Evolutionary conservation across 371 early-diverging fungal genomes (phyloP).

Genomic region (Encephalitozoon romaleae): DNA sequence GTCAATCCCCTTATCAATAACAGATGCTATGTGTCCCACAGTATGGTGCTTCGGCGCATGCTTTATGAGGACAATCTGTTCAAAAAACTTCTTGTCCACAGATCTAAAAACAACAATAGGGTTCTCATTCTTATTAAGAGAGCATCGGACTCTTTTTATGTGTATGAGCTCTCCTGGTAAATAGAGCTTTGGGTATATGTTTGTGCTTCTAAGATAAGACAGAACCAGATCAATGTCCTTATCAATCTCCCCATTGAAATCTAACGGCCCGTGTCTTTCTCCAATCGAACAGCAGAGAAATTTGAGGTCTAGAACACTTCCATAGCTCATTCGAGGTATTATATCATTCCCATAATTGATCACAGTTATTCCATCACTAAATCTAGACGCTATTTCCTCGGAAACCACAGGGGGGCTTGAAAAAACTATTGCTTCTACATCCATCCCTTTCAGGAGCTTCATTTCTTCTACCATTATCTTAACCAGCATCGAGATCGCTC

Average conservation of each 20-base stretch:
- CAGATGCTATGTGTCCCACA: slow-evolving; percentile 7
- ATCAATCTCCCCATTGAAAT: slow-evolving; percentile 22
- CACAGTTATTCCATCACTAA: slow-evolving; percentile 19
- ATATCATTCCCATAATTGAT: slow-evolving; percentile 57
- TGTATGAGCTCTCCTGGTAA: slow-evolving; percentile 56
- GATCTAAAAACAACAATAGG: slow-evolving; percentile 8
- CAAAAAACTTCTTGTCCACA: slow-evolving; percentile 4
- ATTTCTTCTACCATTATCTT: slow-evolving; percentile 36
- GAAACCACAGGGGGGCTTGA: slow-evolving; percentile 44
- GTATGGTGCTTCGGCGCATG: slow-evolving; percentile 28
- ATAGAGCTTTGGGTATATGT: slow-evolving; percentile 53
- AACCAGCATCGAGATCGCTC: slow-evolving; percentile 48
- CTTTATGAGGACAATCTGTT: slow-evolving; percentile 10
- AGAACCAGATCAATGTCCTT: slow-evolving; percentile 42
- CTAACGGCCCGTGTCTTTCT: slow-evolving; percentile 21
- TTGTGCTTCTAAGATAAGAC: slow-evolving; percentile 28
- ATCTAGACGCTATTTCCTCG: slow-evolving; percentile 21
- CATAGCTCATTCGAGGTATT: slow-evolving; percentile 51
- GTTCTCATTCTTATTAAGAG: slow-evolving; percentile 3
- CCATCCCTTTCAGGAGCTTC: neutral
- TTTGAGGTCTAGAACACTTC: slow-evolving; percentile 56
- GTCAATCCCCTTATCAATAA: neutral
- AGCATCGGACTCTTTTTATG: slow-evolving; percentile 18
- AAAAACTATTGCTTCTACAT: slow-evolving; percentile 32
- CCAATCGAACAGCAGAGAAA: slow-evolving; percentile 53